Base-by-base conservation (phyloP, 2,329 filamentous ascomycete genomes). In the Neurospora sp. region DNA sequence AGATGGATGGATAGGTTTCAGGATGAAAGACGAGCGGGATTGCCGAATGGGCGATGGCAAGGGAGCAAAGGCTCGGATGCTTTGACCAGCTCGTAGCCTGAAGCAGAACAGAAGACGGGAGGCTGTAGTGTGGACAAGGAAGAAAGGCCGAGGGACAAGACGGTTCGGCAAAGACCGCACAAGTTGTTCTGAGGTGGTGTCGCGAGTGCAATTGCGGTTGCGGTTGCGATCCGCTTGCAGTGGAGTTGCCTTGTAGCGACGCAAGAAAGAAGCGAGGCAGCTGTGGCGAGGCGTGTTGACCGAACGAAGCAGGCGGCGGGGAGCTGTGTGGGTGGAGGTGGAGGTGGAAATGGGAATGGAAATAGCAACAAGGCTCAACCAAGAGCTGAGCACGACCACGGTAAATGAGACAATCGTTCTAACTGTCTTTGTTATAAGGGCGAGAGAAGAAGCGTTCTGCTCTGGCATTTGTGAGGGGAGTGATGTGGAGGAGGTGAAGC, bases 401-500 rank as follows among this genome's bases (percentile, higher is more conserved):
- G 52, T 57, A 66, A 36, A 36, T 39, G 37, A 33, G 67, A 40
- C 19, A 19, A 17, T 15, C 41, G 11, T 37, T 38, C 33, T 38
- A n/a, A 38, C 68, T 68, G 67, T 28, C 28, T 68, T 68, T 57
- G 39, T 36, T 65, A 52, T 40, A 19, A 43, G 39, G 66, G 65
- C 40, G 40, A 66, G 57, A 68, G 40, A 46, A 57, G 46, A 69
- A 68, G 69, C 33, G 66, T 28, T 28, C 28, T 28, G 28, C 28
- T 28, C 28, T 66, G 28, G 57, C 46, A 36, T 4, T 28, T 28
- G 28, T 67, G 68, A 70, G 65, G 70, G 62, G 62, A 69, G 71
- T 70, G 69, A 46, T 52, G 66, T 68, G 69, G 69, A 67, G 71
- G 71, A 70, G 70, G 72, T 75, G 74, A 75, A 75, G 75, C 74